Percentiles rank a stretch among this genome's conserved stretches.
Evolutionary conservation across 345 rosid species (phyloP).

Genomic region (Reutealis trisperma): DNA sequence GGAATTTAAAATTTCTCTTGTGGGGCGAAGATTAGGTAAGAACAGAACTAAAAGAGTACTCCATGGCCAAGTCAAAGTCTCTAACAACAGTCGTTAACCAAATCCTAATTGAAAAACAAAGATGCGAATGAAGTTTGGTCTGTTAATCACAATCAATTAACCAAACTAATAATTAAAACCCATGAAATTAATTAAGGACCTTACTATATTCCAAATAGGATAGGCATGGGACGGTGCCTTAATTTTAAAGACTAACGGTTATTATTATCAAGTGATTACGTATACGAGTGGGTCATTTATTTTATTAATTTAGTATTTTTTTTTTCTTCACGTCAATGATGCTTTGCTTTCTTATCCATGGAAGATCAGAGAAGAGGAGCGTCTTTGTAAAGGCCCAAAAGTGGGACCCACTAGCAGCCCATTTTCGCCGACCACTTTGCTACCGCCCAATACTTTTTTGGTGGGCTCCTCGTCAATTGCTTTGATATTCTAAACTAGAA

Average conservation of each 20-base stretch:
- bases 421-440: slow-evolving; percentile 36
- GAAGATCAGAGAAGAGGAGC: slow-evolving; percentile 27
- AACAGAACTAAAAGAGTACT: too few relatives aligned
- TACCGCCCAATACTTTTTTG: slow-evolving; percentile 23
- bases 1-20: not conserved
- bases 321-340: not conserved
- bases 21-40: not conserved
- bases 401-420: slow-evolving; percentile 31
- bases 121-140: too few relatives aligned
- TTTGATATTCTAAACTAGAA: not conserved
- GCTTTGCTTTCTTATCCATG: not conserved
- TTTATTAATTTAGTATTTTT: too few relatives aligned
- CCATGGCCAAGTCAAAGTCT: too few relatives aligned
- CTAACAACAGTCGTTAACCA: too few relatives aligned
- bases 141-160: too few relatives aligned
- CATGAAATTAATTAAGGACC: not conserved
- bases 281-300: not conserved
- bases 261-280: too few relatives aligned
- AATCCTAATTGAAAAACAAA: too few relatives aligned
- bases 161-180: too few relatives aligned
- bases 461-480: not conserved
- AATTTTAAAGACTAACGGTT: too few relatives aligned
- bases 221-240: too few relatives aligned
- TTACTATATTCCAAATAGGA: too few relatives aligned
- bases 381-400: slow-evolving; percentile 12